A percentile compares a stretch with the other conserved stretches of the same genome.
Evolutionary conservation across 2,329 filamentous ascomycete genomes (phyloP).

Genomic region (Curvularia hawaiiensis): DNA sequence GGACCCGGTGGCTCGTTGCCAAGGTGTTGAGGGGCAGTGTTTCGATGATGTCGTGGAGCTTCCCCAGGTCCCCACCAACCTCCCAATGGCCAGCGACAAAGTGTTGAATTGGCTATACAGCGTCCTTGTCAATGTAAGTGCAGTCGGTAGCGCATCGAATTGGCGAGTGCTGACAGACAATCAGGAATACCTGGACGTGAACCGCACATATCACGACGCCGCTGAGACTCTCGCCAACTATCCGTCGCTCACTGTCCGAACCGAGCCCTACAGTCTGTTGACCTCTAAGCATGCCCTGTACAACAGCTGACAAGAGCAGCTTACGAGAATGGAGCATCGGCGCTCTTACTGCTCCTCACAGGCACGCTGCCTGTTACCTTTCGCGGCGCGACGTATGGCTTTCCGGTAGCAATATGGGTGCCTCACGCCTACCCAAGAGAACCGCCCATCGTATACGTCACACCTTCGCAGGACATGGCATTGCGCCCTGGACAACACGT

Average conservation of each 20-base stretch:
- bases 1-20: constrained; percentile 16
- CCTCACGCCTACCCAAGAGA: constrained; percentile 89
- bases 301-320: constrained; percentile 59
- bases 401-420: constrained; percentile 91
- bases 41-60: constrained; percentile 8
- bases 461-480: constrained; percentile 84
- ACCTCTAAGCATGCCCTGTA: constrained; percentile 2
- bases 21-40: constrained; percentile 24
- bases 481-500: constrained; percentile 94
- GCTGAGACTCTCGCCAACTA: constrained; percentile 81
- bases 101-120: constrained; percentile 96
- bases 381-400: constrained; percentile 85
- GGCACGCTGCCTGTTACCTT: constrained; percentile 93
- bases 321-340: constrained; percentile 84
- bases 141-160: neutral
- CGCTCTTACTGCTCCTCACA: constrained; percentile 81
- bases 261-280: constrained; percentile 88
- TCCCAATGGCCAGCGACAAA: constrained; percentile 75
- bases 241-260: constrained; percentile 80
- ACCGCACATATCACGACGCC: constrained; percentile 90
- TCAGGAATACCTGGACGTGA: constrained; percentile 92
- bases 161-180: neutral
- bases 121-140: constrained; percentile 65
- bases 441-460: constrained; percentile 85
- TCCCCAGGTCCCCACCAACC: constrained; percentile 7